Evolutionary conservation across 495 filamentous ascomycete species (phyloP), one percentile per base, ranked within the genome.

Genomic region (Clohesyomyces aquaticus): DNA sequence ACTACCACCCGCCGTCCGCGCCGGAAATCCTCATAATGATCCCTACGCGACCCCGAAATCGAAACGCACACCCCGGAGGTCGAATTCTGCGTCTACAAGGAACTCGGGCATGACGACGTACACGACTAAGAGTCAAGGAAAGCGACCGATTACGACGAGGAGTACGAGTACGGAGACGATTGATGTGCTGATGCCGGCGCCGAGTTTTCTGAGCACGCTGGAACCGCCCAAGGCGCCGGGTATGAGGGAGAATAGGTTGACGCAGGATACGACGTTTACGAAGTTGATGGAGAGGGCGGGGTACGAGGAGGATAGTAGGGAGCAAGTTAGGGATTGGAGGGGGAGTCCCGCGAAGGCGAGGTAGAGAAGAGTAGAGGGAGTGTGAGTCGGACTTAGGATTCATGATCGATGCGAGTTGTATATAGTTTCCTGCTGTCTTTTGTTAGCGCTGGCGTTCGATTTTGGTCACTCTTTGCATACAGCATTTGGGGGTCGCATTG

Each of bases 251-350:
- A 16, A 75, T 75, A 19, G 77, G 75, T 9, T 75, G 38, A 74
- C 65, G 25, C 19, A 28, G 11, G 65, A 61, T 21, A 90, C 86
- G 18, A 88, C 84, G 1, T 89, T 91, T 66, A 81, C 79, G 25
- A 81, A 85, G 63, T 79, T 91, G 76, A 84, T 91, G 77, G 80
- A 85, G 65, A 73, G 76, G 19, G 85, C 81, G 1, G 81, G 79
- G 11, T 80, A 63, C 84, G 48, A 77, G 73, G 66, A 73, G 73
- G 48, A 69, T 18, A 29, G 18, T 19, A 23, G 50, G 21, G 55
- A 66, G 1, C 27, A 57, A n/a, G 52, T 67, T 12, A 27, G 61
- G 35, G 22, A 47, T 22, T 63, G 14, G 14, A 38, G 11, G 6
- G 32, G 52, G 29, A 57, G 63, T 51, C 56, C 63, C 9, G 63